Base-by-base conservation (phyloP, 306 rosid genomes). In the Bauhinia variegata region DNA sequence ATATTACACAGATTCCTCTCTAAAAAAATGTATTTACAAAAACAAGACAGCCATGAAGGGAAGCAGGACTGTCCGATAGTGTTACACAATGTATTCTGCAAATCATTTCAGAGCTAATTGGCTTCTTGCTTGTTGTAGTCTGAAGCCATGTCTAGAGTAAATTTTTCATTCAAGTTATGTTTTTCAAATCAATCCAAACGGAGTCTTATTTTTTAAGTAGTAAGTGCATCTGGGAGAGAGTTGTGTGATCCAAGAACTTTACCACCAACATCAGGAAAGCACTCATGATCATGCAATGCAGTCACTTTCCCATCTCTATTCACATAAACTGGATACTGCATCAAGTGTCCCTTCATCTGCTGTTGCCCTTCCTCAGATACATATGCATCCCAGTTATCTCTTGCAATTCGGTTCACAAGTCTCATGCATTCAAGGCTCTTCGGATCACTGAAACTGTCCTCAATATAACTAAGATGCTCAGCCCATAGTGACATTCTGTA, bases 401-500 rank as follows among this genome's bases (percentile, higher is more conserved):
- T 58, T 2, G 85, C 83, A 4, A 77, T 72, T 17, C 63, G 57
- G 36, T 73, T 70, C 10, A 80, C 70, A 48, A 39, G 58, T 67
- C 70, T 77, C 6, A 58, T 30, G 63, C 85, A 80, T 41, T 74
- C 41, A 8, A 77, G 38, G 64, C 77, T 77, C 39, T 80, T 44
- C 15, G 88, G 85, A 18, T 84, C 83, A 11, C 13, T 18, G 46
- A 56, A 65, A 11, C 11, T 23, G 10, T 80, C 81, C n/a, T 80
- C 82, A 31, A 80, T 5, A 17, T 62, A 44, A 0, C 78, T 75
- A 5, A 84, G 81, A 47, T 84, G 85, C n/a, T 80, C 85, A 0
- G 85, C 88, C 88, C 85, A 84, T 0, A 80, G 67, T 6, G 85
- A 80, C 83, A 80, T 80, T 17, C 83, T 50, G 19, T 84, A 77